Evolutionary conservation across 2,329 filamentous ascomycete genomes (phyloP).

Genomic region (Aspergillus flavus): DNA sequence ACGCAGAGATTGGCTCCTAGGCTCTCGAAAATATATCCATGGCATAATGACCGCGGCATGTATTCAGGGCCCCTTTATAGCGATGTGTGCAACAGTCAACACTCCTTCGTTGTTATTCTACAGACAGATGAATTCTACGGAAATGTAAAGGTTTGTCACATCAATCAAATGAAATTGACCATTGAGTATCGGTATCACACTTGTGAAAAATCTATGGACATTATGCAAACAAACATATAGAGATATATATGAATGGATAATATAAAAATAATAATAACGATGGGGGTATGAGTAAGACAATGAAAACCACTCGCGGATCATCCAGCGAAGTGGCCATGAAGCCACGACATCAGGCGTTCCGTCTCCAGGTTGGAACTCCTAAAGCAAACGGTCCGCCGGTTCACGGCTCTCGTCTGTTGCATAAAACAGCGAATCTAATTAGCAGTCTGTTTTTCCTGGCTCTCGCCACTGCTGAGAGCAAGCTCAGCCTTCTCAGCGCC

Average conservation of each 20-base stretch:
- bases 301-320: not conserved
- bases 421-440: not conserved
- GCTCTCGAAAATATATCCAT: too few species aligned
- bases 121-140: not conserved
- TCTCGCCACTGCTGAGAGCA: constrained; percentile 22
- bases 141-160: not conserved
- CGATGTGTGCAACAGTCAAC: not conserved
- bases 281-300: not conserved
- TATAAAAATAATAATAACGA: not conserved
- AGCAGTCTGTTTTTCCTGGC: constrained; percentile 9
- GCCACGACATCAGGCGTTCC: not conserved
- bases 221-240: not conserved
- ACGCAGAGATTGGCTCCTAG: too few species aligned
- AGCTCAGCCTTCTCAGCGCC: constrained; percentile 24
- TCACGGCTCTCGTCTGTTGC: not conserved
- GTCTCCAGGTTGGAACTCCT: not conserved
- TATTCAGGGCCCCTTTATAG: too few species aligned
- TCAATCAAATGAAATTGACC: not conserved
- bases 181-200: not conserved
- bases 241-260: not conserved
- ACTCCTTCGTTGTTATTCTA: not conserved
- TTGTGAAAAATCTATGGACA: not conserved
- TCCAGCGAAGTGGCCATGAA: not conserved
- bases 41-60: rapidly evolving
- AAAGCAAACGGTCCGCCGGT: not conserved